phyloP scores from a whole-genome alignment of 768 basidiomycete species.

The Cyclocybe cylindracea region DNA sequence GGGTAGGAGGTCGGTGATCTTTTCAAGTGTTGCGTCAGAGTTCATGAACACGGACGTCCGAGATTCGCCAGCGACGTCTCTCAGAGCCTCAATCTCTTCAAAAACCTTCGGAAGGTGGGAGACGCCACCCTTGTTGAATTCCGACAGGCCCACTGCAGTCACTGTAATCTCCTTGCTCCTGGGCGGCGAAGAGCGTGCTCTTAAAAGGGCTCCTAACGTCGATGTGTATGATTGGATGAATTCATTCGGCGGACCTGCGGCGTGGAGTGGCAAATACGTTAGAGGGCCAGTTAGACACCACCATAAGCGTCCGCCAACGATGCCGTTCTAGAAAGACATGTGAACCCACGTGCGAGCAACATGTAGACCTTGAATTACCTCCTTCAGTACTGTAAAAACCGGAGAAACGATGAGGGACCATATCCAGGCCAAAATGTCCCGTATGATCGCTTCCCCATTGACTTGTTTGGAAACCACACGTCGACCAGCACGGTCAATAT shows the following conservation, averaged over 20 bases:
- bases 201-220: slow-evolving; percentile 10
- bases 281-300: slow-evolving; percentile 15
- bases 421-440: slow-evolving; percentile 14
- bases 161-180: neutral
- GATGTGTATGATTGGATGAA: slow-evolving; percentile 17
- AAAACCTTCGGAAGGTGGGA: slow-evolving; percentile 13
- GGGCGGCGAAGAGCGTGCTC: slow-evolving; percentile 3
- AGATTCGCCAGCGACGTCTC: neutral
- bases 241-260: slow-evolving; percentile 11
- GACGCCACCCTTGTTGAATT: neutral
- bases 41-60: slow-evolving; percentile 4
- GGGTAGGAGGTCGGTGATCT: slow-evolving; percentile 5
- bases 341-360: neutral
- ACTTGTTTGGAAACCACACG: neutral
- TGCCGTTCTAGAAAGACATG: slow-evolving; percentile 7
- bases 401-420: slow-evolving; percentile 12
- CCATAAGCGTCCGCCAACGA: slow-evolving; percentile 15
- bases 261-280: slow-evolving; percentile 17
- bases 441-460: slow-evolving; percentile 3
- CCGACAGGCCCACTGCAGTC: slow-evolving; percentile 2
- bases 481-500: slow-evolving; percentile 7
- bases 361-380: slow-evolving; percentile 1
- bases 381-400: slow-evolving; percentile 7
- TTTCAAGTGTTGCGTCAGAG: slow-evolving; percentile 8
- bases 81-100: slow-evolving; percentile 12